These are phyloP conservation scores for Hydnomerulius pinastri DNA, from an alignment of 768 basidiomycete species.

Conservation along the genomic window DNA sequence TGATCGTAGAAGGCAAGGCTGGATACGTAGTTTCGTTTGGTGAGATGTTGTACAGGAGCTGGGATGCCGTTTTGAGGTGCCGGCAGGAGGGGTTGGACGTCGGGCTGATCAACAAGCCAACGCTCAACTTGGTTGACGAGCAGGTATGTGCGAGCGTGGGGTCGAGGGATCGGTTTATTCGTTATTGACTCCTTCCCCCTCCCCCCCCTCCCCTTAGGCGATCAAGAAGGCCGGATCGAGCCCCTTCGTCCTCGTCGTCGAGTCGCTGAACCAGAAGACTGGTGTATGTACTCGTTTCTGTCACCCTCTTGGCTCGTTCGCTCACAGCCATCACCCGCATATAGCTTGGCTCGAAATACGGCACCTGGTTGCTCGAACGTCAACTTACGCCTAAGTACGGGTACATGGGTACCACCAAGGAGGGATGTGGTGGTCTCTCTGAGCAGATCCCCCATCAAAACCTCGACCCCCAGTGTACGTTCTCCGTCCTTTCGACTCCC, in stretches of 20 bases:
- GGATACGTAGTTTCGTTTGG: slow-evolving; percentile 88
- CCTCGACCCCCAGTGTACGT: slow-evolving; percentile 74
- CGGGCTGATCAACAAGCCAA: slow-evolving; percentile 85
- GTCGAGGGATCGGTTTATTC: neutral
- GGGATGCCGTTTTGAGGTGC: slow-evolving; percentile 78
- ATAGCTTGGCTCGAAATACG: slow-evolving; percentile 77
- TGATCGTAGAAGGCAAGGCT: slow-evolving; percentile 71
- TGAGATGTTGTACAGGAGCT: slow-evolving; percentile 83
- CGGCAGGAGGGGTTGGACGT: slow-evolving; percentile 75
- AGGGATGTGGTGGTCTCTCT: slow-evolving; percentile 74
- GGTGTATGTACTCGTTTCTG: slow-evolving; percentile 45
- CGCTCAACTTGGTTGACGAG: slow-evolving; percentile 83
- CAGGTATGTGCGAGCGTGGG: slow-evolving; percentile 42
- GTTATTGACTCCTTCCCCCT: too few species aligned
- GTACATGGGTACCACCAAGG: slow-evolving; percentile 79
- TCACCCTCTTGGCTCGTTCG: neutral
- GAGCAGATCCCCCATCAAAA: slow-evolving; percentile 86
- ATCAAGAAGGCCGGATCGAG: slow-evolving; percentile 72
- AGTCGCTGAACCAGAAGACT: slow-evolving; percentile 88
- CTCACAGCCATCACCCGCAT: neutral
- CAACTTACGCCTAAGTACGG: slow-evolving; percentile 76
- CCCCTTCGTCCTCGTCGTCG: slow-evolving; percentile 81
- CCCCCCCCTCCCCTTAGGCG: slow-evolving; percentile 33
- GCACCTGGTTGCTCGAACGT: slow-evolving; percentile 86
- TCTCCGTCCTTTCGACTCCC: neutral